Evolutionary conservation across 139 green algal species (phyloP).

Genomic region (Dunaliella primolecta): DNA sequence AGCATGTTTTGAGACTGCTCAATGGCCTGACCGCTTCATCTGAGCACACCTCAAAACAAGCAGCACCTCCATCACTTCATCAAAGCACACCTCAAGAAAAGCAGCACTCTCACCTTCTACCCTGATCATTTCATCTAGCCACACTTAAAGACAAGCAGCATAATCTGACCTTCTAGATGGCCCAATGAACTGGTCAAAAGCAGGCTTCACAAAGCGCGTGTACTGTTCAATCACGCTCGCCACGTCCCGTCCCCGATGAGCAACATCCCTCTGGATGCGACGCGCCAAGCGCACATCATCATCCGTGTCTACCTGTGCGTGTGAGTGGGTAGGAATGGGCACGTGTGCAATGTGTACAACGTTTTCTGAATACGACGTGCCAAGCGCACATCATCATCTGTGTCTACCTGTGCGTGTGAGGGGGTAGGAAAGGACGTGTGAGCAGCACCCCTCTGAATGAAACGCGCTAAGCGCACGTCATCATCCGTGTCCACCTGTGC

Average conservation of each 20-base stretch:
- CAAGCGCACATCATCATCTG: slow-evolving; percentile 92
- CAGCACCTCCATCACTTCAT: too few species aligned
- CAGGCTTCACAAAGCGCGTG: slow-evolving; percentile 90
- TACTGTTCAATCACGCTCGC: slow-evolving; percentile 92
- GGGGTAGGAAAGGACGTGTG: too few species aligned
- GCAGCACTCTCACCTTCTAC: too few species aligned
- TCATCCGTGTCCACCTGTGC: slow-evolving; percentile 74
- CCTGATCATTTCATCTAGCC: too few species aligned
- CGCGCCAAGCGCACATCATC: slow-evolving; percentile 92
- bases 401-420: slow-evolving; percentile 37
- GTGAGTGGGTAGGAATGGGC: too few species aligned
- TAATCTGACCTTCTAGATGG: slow-evolving; percentile 57
- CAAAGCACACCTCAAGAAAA: too few species aligned
- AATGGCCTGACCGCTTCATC: too few species aligned
- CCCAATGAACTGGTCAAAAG: slow-evolving; percentile 87
- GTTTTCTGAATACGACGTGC: slow-evolving; percentile 89
- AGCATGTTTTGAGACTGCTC: too few species aligned
- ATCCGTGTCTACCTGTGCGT: slow-evolving; percentile 62
- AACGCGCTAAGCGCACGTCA: slow-evolving; percentile 87
- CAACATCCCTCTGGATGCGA: slow-evolving; percentile 91
- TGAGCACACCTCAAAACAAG: too few species aligned
- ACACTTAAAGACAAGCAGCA: too few species aligned
- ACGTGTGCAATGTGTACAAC: too few species aligned
- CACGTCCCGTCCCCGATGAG: slow-evolving; percentile 78
- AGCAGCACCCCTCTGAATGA: too few species aligned